Evolutionary conservation across 1,284 basidiomycete species (phyloP).

Genomic region (Butyriboletus appendiculatus): DNA sequence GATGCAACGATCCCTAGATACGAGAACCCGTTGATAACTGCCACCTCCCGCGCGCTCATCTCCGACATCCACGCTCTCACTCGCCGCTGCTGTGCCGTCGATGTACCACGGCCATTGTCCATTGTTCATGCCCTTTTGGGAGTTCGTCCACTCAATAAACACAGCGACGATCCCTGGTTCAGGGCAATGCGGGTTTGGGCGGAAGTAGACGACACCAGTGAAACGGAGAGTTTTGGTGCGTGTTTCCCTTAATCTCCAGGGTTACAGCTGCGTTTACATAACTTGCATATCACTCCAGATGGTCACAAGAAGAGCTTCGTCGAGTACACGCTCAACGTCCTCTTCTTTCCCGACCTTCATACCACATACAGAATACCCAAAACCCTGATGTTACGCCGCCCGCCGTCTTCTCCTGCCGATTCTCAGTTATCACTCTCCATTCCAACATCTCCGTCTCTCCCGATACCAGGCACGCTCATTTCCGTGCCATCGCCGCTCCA

Average conservation of each 20-base stretch:
- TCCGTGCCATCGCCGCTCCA: conserved; percentile 69
- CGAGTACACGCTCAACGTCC: conserved; percentile 64
- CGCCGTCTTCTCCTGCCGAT: conserved; percentile 36
- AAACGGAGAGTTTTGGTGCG: conserved; percentile 76
- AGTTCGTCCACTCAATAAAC: conserved; percentile 38
- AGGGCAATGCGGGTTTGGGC: conserved; percentile 66
- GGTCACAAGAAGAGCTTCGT: conserved; percentile 69
- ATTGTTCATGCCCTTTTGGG: conserved; percentile 58
- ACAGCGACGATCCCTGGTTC: conserved; percentile 43
- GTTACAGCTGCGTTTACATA: background rate
- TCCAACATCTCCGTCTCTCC: conserved; percentile 44
- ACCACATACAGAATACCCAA: conserved; percentile 26
- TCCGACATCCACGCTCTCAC: conserved; percentile 65
- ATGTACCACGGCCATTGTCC: conserved; percentile 64
- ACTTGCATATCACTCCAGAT: conserved; percentile 47
- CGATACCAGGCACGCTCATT: conserved; percentile 53
- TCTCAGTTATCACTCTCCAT: conserved; percentile 25
- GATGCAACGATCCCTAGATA: conserved; percentile 44
- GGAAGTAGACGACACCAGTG: conserved; percentile 69
- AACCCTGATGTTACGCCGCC: conserved; percentile 35
- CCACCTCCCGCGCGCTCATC: conserved; percentile 68
- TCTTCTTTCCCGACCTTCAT: conserved; percentile 52
- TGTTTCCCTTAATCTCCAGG: conserved; percentile 10
- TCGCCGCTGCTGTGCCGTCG: conserved; percentile 54
- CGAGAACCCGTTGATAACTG: conserved; percentile 74